Evolutionary conservation across 2,329 filamentous ascomycete species (phyloP).

Genomic region (Colletotrichum sp.): DNA sequence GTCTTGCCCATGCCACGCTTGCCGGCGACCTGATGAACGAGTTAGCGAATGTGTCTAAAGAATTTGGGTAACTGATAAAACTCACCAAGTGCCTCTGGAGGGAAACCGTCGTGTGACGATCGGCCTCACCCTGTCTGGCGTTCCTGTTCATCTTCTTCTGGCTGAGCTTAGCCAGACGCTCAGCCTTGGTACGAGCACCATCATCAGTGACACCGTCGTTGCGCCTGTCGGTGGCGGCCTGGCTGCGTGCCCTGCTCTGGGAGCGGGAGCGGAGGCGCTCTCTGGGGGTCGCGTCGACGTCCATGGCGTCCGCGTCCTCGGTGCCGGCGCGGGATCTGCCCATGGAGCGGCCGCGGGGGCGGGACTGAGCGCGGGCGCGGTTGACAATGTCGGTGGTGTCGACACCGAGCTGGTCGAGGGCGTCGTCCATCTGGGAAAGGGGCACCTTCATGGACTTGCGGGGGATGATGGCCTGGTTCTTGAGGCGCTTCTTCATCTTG

Average conservation of each 20-base stretch:
- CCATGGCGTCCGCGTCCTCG: slow-evolving; percentile 76
- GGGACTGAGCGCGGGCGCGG: slow-evolving; percentile 73
- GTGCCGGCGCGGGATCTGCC: slow-evolving; percentile 67
- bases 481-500: slow-evolving; percentile 93
- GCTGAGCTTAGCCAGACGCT: slow-evolving; percentile 83
- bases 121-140: slow-evolving; percentile 95
- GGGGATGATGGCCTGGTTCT: slow-evolving; percentile 95
- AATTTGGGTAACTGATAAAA: slow-evolving; percentile 28
- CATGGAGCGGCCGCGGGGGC: slow-evolving; percentile 73
- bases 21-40: slow-evolving; percentile 69
- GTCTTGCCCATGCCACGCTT: slow-evolving; percentile 96
- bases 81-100: slow-evolving; percentile 90
- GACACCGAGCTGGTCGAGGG: slow-evolving; percentile 84
- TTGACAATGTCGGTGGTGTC: slow-evolving; percentile 78
- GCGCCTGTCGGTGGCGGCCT: slow-evolving; percentile 67
- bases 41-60: slow-evolving; percentile 34
- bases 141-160: slow-evolving; percentile 99
- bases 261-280: slow-evolving; percentile 73
- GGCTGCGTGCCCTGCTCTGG: slow-evolving; percentile 70
- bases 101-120: slow-evolving; percentile 84
- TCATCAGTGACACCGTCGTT: slow-evolving; percentile 79
- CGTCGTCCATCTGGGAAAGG: slow-evolving; percentile 84
- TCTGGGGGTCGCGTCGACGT: slow-evolving; percentile 63
- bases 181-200: slow-evolving; percentile 74
- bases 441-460: slow-evolving; percentile 81